phyloP scores from a whole-genome alignment of 2,329 filamentous ascomycete species.

The Penicillium janthinellum region DNA sequence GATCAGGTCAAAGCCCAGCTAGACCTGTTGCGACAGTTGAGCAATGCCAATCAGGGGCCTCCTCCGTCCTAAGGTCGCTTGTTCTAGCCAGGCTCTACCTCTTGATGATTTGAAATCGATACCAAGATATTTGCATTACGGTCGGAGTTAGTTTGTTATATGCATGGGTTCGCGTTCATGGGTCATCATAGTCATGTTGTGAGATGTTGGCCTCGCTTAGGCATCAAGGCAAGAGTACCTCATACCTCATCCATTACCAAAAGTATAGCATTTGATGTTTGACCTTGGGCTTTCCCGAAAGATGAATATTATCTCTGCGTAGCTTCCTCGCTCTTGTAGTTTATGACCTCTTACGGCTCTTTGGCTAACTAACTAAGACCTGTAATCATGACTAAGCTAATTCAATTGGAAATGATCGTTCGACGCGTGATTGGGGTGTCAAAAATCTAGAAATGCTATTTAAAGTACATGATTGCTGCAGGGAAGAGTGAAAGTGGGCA shows the following conservation, averaged over 20 bases:
- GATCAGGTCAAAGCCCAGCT: conserved; percentile 46
- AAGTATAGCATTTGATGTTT: not conserved
- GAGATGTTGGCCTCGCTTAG: conserved; percentile 1
- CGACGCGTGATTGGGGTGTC: not conserved
- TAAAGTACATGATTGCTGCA: conserved; percentile 8
- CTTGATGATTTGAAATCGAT: conserved; percentile 16
- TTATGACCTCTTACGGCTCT: not conserved
- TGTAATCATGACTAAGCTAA: not conserved
- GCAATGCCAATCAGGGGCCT: conserved; percentile 36
- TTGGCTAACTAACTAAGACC: not conserved
- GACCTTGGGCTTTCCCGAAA: not conserved
- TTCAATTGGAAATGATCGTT: not conserved
- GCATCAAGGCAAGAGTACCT: conserved; percentile 18
- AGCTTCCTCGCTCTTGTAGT: not conserved
- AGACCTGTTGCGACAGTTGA: conserved; percentile 43
- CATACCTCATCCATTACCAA: conserved; percentile 10
- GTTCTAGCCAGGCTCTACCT: conserved; percentile 11
- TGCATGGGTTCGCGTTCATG: conserved; percentile 12
- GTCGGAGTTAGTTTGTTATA: conserved; percentile 19
- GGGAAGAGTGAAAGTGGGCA: not conserved
- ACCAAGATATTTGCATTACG: conserved; percentile 28
- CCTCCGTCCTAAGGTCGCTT: conserved; percentile 28
- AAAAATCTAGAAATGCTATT: not conserved
- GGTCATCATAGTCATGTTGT: conserved; percentile 10
- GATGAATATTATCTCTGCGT: not conserved